Evolutionary conservation across 1,284 basidiomycete species (phyloP), one percentile per base, ranked within the genome.

Genomic region (Kalmanozyma brasiliensis): DNA sequence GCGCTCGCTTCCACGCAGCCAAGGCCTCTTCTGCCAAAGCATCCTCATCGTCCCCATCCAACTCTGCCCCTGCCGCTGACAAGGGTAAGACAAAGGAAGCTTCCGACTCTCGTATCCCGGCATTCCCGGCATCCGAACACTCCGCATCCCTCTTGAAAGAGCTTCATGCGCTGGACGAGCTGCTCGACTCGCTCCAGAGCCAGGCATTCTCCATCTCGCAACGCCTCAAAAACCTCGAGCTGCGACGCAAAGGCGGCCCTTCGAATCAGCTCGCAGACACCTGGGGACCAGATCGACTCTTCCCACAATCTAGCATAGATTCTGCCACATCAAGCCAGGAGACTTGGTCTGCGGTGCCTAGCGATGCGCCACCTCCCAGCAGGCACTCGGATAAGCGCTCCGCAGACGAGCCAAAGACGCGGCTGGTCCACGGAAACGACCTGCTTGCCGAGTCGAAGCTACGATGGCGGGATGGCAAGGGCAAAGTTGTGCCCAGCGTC

Each of bases 211-310:
- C 43, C 52, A 64, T 70, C 29, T 52, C 61, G n/a, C 61, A 70
- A 26, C 38, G 60, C 3, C 57, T 70, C 38, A 60, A 45, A 38
- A 46, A 36, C 2, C 43, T 67, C 10, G 48, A 57, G 6, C 26
- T 48, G 3, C 29, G 37, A 2, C 49, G 47, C 7, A 45, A 36
- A 11, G 29, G n/a, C 17, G 30, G 14, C 16, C 7, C 40, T 4
- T 17, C 16, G 2, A 20, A 52, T 14, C 40, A 52, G 20, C 41
- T 58, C 9, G 43, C 58, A 23, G 32, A 42, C 1, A 43, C 24
- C 1, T 70, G 67, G 67, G 67, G 67, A 0, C 57, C 67, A 8
- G 67, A 70, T 58, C 60, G 67, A 20, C 67, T 70, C 16, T 55
- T 56, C 8, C 52, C 49, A 2, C 40, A 35, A 10, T 23, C 44